Percentiles rank a stretch among this genome's conserved stretches.
Evolutionary conservation across 164 flowering plant genomes (phyloP).

Genomic region (Vitis amurensis): DNA sequence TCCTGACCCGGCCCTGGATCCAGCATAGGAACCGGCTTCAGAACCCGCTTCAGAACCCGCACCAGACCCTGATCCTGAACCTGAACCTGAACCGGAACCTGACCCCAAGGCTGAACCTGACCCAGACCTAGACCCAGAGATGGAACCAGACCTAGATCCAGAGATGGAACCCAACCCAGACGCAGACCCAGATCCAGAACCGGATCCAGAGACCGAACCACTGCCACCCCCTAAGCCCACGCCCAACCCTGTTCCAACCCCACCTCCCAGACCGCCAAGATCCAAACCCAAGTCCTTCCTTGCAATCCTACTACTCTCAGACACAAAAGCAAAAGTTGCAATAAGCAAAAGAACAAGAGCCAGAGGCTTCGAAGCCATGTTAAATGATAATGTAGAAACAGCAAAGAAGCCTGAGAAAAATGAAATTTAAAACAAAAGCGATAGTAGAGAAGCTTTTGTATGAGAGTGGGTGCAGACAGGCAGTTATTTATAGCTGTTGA

Average conservation of each 20-base stretch:
- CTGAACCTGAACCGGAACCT: conserved; percentile 9
- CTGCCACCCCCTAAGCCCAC: conserved; percentile 18
- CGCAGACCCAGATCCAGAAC: conserved; percentile 18
- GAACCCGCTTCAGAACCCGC: conserved; percentile 30
- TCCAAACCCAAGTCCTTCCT: conserved; percentile 43
- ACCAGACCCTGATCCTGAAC: conserved; percentile 23
- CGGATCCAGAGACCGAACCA: conserved; percentile 19
- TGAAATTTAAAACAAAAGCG: too few species aligned
- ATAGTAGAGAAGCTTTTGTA: too few species aligned
- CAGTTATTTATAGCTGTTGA: too few species aligned
- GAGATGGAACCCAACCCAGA: conserved; percentile 14
- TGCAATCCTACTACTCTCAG: conserved; percentile 28
- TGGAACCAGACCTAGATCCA: conserved; percentile 17
- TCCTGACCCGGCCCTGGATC: conserved; percentile 20
- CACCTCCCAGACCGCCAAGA: conserved; percentile 31
- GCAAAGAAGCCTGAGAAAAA: too few species aligned
- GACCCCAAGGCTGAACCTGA: too few species aligned
- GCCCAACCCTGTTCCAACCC: conserved; percentile 30
- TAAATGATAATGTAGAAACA: neutral
- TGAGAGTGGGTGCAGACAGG: too few species aligned
- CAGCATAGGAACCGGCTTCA: conserved; percentile 32
- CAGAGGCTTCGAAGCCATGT: conserved; percentile 24
- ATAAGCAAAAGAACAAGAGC: conserved; percentile 21
- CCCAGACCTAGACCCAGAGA: conserved; percentile 22
- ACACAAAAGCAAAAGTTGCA: conserved; percentile 15